Conservation (phyloP, 176 grass and related monocot species). For the Zizania latifolia region DNA sequence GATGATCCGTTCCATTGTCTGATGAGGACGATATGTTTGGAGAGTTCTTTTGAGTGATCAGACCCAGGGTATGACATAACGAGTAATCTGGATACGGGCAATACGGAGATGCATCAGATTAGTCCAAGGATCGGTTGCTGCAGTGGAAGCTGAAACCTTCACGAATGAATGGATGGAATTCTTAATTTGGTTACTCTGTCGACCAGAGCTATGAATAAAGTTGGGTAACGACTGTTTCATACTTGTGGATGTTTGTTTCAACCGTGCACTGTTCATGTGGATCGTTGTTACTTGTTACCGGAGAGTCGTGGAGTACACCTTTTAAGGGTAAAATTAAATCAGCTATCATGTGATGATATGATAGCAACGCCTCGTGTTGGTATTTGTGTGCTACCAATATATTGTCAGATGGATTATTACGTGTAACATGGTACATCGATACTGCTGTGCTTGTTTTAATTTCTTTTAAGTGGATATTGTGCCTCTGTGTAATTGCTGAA, state of each 20-base stretch:
- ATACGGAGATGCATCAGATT: neutral
- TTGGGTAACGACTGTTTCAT: too few species aligned
- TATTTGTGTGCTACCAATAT: neutral
- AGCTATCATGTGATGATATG: neutral
- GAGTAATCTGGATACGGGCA: constrained; percentile 1
- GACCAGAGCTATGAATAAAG: constrained; percentile 12
- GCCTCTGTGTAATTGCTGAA: too few species aligned
- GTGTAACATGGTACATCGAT: too few species aligned
- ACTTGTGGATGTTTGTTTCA: too few species aligned
- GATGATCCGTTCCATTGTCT: constrained; percentile 5
- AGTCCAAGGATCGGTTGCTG: neutral
- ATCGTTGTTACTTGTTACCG: neutral
- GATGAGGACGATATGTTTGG: constrained; percentile 16
- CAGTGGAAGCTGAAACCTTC: neutral
- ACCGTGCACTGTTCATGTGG: neutral
- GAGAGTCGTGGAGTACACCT: neutral
- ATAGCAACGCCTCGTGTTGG: neutral
- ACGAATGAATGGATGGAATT: neutral
- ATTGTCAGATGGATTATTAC: neutral
- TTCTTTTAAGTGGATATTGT: too few species aligned
- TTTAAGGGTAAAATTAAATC: neutral
- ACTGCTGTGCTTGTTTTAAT: too few species aligned
- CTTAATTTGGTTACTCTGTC: neutral
- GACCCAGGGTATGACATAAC: neutral
- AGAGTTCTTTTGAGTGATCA: constrained; percentile 15